Evolutionary conservation across 1,284 basidiomycete genomes (phyloP).

Genomic region (Trichosporon sp.): DNA sequence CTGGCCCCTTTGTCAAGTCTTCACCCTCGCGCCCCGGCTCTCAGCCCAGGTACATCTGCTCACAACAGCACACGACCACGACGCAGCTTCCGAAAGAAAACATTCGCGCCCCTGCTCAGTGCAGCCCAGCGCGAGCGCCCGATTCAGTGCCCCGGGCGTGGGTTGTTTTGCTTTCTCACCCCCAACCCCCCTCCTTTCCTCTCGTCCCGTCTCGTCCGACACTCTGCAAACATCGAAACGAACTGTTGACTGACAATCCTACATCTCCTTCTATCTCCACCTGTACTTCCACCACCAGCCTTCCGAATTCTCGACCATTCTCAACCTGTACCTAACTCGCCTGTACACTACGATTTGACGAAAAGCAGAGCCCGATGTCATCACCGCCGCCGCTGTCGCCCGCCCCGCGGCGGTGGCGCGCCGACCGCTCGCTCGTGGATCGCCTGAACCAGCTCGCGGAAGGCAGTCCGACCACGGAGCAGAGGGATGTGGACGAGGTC

Average conservation of each 20-base stretch:
- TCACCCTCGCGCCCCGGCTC: neutral
- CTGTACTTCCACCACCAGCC: neutral
- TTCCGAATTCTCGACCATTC: neutral
- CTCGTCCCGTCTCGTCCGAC: neutral
- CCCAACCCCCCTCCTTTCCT: neutral
- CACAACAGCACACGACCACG: neutral
- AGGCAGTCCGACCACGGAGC: neutral
- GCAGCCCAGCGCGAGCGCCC: neutral
- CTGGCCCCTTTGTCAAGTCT: neutral
- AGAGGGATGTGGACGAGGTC: slow-evolving; percentile 12
- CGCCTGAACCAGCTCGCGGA: slow-evolving; percentile 16
- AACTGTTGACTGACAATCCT: neutral
- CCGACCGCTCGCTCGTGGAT: slow-evolving; percentile 30
- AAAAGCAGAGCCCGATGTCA: neutral
- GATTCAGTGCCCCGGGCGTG: neutral
- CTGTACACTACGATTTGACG: neutral
- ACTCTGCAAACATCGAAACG: neutral
- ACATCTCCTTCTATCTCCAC: neutral
- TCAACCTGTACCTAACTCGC: neutral
- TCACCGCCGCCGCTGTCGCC: slow-evolving; percentile 41
- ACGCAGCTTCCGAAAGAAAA: neutral
- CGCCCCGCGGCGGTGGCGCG: slow-evolving; percentile 36
- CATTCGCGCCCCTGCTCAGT: neutral
- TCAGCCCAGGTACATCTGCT: neutral
- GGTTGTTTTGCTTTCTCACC: neutral